Percentiles rank a stretch among this genome's conserved stretches.
Conservation (phyloP, 345 rosid species). For the Nephelium lappaceum region DNA sequence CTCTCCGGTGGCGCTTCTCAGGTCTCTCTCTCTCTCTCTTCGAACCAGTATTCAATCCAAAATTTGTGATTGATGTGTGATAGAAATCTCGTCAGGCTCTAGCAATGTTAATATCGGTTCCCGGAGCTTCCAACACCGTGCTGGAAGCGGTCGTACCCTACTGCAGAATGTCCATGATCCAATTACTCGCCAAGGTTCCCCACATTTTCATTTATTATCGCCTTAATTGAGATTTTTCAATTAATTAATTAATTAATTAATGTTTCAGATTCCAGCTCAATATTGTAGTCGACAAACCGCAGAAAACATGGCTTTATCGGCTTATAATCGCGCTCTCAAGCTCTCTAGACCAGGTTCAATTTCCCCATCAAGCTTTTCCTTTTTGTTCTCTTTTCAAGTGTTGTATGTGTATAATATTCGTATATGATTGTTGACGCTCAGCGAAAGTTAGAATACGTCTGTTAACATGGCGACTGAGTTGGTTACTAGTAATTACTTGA, state of each 20-base stretch:
- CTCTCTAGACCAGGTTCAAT: constrained; percentile 71
- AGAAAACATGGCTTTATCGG: constrained; percentile 73
- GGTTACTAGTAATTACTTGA: no score
- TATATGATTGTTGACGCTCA: background rate
- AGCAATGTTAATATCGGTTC: constrained; percentile 78
- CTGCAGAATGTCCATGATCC: constrained; percentile 62
- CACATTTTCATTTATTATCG: background rate
- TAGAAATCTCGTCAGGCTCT: constrained; percentile 46
- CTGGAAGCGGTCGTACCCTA: constrained; percentile 88
- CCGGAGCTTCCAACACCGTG: constrained; percentile 88
- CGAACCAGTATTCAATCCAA: background rate
- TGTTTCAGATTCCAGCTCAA: constrained; percentile 60
- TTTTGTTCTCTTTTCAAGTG: background rate
- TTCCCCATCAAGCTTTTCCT: background rate
- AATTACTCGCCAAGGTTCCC: constrained; percentile 72
- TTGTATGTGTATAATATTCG: background rate
- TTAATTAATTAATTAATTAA: background rate
- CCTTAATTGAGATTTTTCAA: background rate
- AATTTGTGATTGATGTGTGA: background rate
- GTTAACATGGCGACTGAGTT: no score
- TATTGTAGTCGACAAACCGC: constrained; percentile 63
- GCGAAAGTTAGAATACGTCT: background rate
- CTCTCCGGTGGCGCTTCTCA: constrained; percentile 89
- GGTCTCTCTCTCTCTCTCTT: constrained; percentile 39
- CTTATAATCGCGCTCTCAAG: constrained; percentile 89